These are phyloP conservation scores for Favolaschia claudopus DNA, from an alignment of 768 basidiomycete species.

Conservation along the genomic window DNA sequence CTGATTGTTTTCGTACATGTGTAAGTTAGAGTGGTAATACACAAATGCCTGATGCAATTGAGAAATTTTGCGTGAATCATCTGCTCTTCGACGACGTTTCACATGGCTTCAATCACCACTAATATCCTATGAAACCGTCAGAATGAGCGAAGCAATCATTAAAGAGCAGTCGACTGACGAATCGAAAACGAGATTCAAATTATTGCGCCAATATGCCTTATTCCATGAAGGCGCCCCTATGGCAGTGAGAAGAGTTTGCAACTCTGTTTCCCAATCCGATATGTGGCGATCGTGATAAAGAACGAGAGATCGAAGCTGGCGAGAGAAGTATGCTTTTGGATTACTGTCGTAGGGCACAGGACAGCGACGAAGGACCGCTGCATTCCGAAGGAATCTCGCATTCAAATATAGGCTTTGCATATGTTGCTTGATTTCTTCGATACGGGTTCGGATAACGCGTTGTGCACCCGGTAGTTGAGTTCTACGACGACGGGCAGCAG, in stretches of 20 bases:
- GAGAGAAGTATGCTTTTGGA: constrained; percentile 8
- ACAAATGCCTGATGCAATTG: constrained; percentile 16
- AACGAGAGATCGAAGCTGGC: not conserved
- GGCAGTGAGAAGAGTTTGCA: constrained; percentile 13
- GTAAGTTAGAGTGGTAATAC: not conserved
- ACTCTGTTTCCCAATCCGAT: constrained; percentile 17
- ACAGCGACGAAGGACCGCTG: constrained; percentile 2
- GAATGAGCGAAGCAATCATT: not conserved
- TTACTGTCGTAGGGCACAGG: not conserved
- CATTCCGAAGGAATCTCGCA: constrained; percentile 15
- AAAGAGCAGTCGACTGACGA: constrained; percentile 7
- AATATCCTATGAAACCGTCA: not conserved
- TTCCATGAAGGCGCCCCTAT: constrained; percentile 12
- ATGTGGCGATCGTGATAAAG: not conserved
- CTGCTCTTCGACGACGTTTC: too few species aligned
- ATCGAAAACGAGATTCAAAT: constrained; percentile 12
- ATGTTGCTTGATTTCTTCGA: constrained; percentile 11
- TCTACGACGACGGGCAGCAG: not conserved
- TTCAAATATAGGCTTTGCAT: not conserved
- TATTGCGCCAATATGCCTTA: constrained; percentile 12
- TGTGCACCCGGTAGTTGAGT: not conserved
- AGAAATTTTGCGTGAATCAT: too few species aligned
- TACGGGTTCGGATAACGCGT: constrained; percentile 8
- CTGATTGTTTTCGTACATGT: constrained; percentile 27
- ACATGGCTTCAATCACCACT: constrained; percentile 16